Percentiles rank a stretch among this genome's conserved stretches.
These are phyloP conservation scores for Tuber melanosporum DNA, from an alignment of 495 filamentous ascomycete genomes.

Conservation along the genomic window DNA sequence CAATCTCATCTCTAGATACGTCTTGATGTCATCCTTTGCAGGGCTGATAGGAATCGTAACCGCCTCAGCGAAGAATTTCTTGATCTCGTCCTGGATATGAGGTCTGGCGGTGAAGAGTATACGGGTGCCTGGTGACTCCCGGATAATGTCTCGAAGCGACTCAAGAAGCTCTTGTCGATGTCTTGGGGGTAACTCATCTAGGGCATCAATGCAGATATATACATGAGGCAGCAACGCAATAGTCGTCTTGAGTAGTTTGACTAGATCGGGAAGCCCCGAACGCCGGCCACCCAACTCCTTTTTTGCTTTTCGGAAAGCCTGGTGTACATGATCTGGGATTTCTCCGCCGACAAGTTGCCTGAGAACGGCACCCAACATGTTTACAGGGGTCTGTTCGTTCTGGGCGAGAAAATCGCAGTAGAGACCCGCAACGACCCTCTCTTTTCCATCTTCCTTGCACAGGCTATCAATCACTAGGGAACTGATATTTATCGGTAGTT, in stretches of 20 bases:
- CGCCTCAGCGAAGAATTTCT: background rate
- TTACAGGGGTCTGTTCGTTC: background rate
- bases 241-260: background rate
- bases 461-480: background rate
- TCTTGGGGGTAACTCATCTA: background rate
- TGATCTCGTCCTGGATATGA: background rate
- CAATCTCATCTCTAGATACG: background rate
- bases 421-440: background rate
- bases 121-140: background rate
- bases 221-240: too few relatives aligned
- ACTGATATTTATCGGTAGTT: background rate
- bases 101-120: background rate
- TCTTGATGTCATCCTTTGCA: background rate
- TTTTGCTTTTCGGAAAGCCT: background rate
- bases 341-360: background rate
- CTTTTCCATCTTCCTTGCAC: background rate
- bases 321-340: background rate
- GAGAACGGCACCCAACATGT: background rate
- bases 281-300: background rate
- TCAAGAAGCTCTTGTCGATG: background rate
- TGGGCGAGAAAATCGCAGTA: background rate
- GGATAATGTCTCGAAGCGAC: background rate
- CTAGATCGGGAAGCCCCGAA: background rate
- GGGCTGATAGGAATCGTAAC: background rate
- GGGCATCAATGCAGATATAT: background rate